Base-by-base conservation (phyloP, 1,284 basidiomycete genomes). In the Apiotrichum akiyoshidainum region DNA sequence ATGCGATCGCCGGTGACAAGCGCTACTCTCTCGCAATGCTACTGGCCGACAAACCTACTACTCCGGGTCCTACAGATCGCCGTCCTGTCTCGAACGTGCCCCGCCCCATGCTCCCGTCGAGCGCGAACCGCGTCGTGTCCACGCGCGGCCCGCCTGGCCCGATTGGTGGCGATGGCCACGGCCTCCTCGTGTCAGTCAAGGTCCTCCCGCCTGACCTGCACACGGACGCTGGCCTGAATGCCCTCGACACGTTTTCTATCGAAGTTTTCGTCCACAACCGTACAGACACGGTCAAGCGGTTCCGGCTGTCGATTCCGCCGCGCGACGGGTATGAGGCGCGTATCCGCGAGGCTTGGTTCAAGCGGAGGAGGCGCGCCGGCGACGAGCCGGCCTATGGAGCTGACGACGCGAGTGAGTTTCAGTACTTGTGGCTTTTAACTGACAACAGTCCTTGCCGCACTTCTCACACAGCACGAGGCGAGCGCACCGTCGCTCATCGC, bases 261-360 rank as follows among this genome's bases (percentile, higher is more conserved):
- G 90, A 94, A 66, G 87, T 93, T 7, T 93, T 93, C 68, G 88
- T 93, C 52, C 90, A 88, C 71, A 94, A 93, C 70, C 86, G 87
- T 73, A 87, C 86, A n/a, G 81, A 84, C 51, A 85, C 86, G 81
- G 86, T 86, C 52, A 80, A 89, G 59, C 76, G 89, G 59, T 89
- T 92, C 67, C 88, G 90, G 72, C 81, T 92, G 31, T 84, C 83
- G 22, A 86, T 85, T 70, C 87, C 87, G 1, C 81, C 76, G 80
- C 74, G 81, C 63, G 81, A 81, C 44, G 75, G 76, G 35, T 76
- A 75, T 44, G 78, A 79, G 21, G 55, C 48, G 17, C 57, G 60
- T 11, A 56, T 70, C n/a, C 57, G 64, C 21, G 70, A 74, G 6
- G 50, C 65, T 1, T 65, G 57, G 64, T 60, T 55, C 10, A 60